Conservation (phyloP, 176 grass and related monocot species). For the Musa troglodytarum region DNA sequence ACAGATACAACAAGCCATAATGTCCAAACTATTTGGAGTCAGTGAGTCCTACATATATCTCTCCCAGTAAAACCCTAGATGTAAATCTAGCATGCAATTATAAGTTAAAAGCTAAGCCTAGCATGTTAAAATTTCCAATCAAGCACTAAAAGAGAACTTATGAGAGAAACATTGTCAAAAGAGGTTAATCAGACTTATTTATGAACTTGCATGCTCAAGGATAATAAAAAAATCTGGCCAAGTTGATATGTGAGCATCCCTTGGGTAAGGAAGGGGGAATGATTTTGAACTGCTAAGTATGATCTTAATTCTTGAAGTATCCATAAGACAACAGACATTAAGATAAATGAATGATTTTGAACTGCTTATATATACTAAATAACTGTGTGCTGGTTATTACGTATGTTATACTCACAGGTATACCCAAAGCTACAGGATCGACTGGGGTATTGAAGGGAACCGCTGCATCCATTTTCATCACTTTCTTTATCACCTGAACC, state of each 20-base stretch:
- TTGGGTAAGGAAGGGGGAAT: too few relatives aligned
- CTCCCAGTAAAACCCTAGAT: too few relatives aligned
- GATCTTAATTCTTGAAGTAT: too few relatives aligned
- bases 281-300: too few relatives aligned
- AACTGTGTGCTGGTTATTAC: background rate
- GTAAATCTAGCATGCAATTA: too few relatives aligned
- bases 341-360: background rate
- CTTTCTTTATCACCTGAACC: slow-evolving; percentile 78
- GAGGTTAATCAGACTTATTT: background rate
- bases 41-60: too few relatives aligned
- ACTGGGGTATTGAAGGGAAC: slow-evolving; percentile 86
- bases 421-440: slow-evolving; percentile 71
- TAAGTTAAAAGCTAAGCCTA: too few relatives aligned
- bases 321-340: background rate
- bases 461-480: slow-evolving; percentile 92
- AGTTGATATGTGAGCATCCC: too few relatives aligned
- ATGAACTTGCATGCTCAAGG: too few relatives aligned
- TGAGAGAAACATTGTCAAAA: background rate
- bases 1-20: too few relatives aligned
- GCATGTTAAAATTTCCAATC: background rate
- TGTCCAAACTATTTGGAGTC: too few relatives aligned
- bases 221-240: too few relatives aligned
- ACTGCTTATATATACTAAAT: background rate
- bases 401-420: slow-evolving; percentile 74
- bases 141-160: background rate